Evolutionary conservation across 768 basidiomycete genomes (phyloP), one percentile per base, ranked within the genome.

Genomic region (Pulveroboletus frians): DNA sequence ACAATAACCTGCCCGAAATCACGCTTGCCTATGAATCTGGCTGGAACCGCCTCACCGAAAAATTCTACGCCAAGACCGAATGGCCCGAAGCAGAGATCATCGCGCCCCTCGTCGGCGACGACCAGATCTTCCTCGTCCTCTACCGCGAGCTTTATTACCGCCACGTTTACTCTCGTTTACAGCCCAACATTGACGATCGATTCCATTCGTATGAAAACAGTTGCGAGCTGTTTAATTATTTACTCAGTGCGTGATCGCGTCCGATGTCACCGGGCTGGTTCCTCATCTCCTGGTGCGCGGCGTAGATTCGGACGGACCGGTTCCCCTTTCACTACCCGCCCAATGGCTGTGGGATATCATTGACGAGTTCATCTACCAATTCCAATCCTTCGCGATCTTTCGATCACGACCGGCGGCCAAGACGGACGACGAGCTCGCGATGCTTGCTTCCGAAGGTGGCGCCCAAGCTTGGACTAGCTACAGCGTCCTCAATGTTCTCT

Each of bases 281-380:
- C 5, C 31, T 37, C 8, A 51, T 29, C 6, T 20, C 29, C 15
- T 51, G 15, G 41, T 32, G 5, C 31, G 1, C 7, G 15, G 8
- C 36, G 2, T 57, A 92, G 92, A 98, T 69, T 94, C 92, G 10
- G 92, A 96, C 51, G 90, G 63, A 0, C 95, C 95, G 2, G 92
- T 97, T 0, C 69, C 84, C n/a, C 83, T 98, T 43, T 85, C 94
- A 53, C 82, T 99, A 20, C 95, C 95, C 0, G 91, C 94, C 51
- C 93, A 96, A 66, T 99, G 95, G 95, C 71, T 99, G 8, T 98
- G 94, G 92, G 92, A 95, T 62, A 93, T 94, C 67, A 85, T 95
- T 62, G 92, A 95, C 72, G 92, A 94, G 60, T 94, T 94, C 66
- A 95, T 97, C 58, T 99, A 96, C 71, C 95, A 99, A 66, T 99